A percentile compares a stretch with the other conserved stretches of the same genome.
Conservation (phyloP, 805 yeast genomes). For the Lipomyces yamadae region DNA sequence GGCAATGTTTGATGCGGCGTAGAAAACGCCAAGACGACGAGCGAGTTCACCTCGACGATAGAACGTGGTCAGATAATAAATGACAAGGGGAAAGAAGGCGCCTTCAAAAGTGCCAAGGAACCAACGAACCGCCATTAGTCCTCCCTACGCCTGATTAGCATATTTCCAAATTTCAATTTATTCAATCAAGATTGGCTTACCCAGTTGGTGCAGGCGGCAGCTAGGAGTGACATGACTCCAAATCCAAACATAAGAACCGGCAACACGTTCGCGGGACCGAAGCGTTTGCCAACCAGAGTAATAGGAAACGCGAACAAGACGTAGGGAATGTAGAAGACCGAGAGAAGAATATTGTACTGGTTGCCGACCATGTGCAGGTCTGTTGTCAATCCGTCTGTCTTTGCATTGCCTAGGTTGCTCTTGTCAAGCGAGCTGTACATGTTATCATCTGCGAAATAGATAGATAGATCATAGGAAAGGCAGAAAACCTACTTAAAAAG, state of each 20-base stretch:
- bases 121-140: constrained; percentile 52
- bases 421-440: background rate
- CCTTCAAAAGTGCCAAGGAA: constrained; percentile 58
- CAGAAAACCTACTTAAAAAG: constrained; percentile 42
- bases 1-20: constrained; percentile 57
- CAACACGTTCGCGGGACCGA: constrained; percentile 51
- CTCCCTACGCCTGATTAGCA: background rate
- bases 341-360: constrained; percentile 53
- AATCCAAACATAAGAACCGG: constrained; percentile 53
- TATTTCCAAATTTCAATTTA: background rate
- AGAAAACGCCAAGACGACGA: constrained; percentile 50
- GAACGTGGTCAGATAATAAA: constrained; percentile 52
- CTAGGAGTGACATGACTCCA: constrained; percentile 51
- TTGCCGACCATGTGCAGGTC: constrained; percentile 50
- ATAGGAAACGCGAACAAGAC: constrained; percentile 53
- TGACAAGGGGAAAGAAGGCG: constrained; percentile 54
- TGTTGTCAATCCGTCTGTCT: constrained; percentile 10
- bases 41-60: constrained; percentile 56
- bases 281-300: constrained; percentile 48
- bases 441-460: background rate
- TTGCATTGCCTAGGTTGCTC: background rate
- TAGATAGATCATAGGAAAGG: constrained; percentile 36
- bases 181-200: constrained; percentile 40
- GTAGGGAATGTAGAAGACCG: constrained; percentile 53
- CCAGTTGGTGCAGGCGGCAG: constrained; percentile 50